Percentiles rank a stretch among this genome's conserved stretches.
phyloP scores from a whole-genome alignment of 2,329 filamentous ascomycete genomes.

The Alternaria sp. region DNA sequence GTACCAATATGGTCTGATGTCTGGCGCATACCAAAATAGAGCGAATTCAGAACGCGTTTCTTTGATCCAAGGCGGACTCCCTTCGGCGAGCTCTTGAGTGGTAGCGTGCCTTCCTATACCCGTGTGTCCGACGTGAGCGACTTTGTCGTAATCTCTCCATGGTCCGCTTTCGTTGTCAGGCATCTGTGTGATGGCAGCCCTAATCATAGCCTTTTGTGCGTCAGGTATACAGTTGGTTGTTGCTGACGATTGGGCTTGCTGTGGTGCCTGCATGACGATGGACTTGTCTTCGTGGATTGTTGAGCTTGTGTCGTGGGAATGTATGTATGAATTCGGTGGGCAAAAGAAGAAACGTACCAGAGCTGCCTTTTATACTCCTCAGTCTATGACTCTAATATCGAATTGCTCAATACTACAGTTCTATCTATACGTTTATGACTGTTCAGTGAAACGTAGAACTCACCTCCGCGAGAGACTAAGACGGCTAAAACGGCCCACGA shows the following conservation, averaged over 20 bases:
- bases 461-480: not conserved
- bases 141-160: not conserved
- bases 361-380: not conserved
- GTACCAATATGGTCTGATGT: too few relatives aligned
- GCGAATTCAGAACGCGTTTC: too few relatives aligned
- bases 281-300: not conserved
- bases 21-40: too few relatives aligned
- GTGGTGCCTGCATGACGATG: not conserved
- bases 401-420: not conserved
- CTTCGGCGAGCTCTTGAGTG: not conserved
- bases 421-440: not conserved
- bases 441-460: not conserved
- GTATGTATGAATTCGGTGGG: not conserved
- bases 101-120: not conserved
- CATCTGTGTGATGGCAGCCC: not conserved
- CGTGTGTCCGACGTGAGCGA: not conserved
- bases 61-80: too few relatives aligned
- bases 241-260: too few relatives aligned
- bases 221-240: too few relatives aligned
- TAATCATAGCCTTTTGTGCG: not conserved
- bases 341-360: not conserved
- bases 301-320: not conserved
- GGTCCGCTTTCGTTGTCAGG: not conserved
- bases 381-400: not conserved
- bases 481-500: not conserved